phyloP scores from a whole-genome alignment of 2,329 filamentous ascomycete species.

The Ceratocystis cubensis region DNA sequence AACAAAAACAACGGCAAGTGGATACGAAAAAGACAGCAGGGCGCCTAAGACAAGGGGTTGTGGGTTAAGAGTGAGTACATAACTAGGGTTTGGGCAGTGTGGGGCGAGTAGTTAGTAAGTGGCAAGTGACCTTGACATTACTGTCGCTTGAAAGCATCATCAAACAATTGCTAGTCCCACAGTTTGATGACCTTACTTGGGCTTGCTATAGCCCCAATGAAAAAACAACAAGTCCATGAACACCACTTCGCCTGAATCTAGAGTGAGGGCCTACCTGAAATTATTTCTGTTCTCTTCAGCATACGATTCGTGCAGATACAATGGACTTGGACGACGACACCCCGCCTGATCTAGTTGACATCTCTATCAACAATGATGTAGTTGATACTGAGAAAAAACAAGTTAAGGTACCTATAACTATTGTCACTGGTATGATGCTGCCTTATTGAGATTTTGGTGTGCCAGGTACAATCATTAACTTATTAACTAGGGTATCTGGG shows the following conservation, averaged over 20 bases:
- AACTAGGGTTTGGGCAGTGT: not conserved
- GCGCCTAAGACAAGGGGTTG: not conserved
- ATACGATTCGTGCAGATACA: slow-evolving; percentile 17
- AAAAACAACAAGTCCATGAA: no score
- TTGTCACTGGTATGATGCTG: slow-evolving; percentile 53
- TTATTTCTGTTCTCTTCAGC: no score
- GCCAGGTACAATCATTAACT: not conserved
- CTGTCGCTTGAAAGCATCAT: no score
- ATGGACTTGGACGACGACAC: slow-evolving; percentile 57
- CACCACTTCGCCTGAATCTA: no score
- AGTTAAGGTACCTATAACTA: slow-evolving; percentile 68
- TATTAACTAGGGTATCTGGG: slow-evolving; percentile 65
- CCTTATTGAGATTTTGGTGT: not conserved
- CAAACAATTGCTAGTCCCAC: no score
- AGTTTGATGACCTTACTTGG: no score
- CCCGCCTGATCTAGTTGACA: slow-evolving; percentile 50
- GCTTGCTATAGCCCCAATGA: no score
- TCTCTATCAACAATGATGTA: slow-evolving; percentile 30
- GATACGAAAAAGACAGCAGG: slow-evolving; percentile 10
- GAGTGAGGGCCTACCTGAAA: no score
- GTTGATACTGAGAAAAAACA: slow-evolving; percentile 34
- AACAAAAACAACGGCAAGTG: slow-evolving; percentile 1
- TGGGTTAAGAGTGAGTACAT: not conserved
- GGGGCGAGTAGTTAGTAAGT: not conserved
- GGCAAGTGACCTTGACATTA: not conserved